phyloP scores from a whole-genome alignment of 495 filamentous ascomycete species.

The Haplographium delicatum region DNA sequence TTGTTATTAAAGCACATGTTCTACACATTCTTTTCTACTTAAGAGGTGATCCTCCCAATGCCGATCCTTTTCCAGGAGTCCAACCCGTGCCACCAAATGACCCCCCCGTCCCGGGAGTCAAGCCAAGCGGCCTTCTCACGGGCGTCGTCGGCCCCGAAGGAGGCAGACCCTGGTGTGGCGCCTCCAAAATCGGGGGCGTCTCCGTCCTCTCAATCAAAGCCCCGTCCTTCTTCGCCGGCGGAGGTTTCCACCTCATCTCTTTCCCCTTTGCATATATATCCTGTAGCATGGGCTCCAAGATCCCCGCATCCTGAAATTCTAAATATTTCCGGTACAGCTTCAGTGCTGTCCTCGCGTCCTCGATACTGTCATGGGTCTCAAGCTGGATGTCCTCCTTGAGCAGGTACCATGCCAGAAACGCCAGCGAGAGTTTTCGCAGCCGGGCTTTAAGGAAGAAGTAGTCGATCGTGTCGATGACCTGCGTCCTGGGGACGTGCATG shows the following conservation, averaged over 20 bases:
- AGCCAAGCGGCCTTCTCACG: slow-evolving; percentile 25
- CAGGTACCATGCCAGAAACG: slow-evolving; percentile 82
- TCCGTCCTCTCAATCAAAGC: slow-evolving; percentile 28
- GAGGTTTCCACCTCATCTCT: slow-evolving; percentile 69
- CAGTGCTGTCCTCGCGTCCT: slow-evolving; percentile 86
- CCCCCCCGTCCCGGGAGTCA: slow-evolving; percentile 21
- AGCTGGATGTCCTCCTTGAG: slow-evolving; percentile 89
- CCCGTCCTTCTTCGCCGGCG: slow-evolving; percentile 33
- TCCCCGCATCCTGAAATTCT: slow-evolving; percentile 80
- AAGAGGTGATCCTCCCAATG: slow-evolving; percentile 12
- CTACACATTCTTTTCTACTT: not conserved
- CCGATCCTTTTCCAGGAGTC: slow-evolving; percentile 25
- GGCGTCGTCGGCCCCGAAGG: slow-evolving; percentile 14
- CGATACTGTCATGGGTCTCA: slow-evolving; percentile 85
- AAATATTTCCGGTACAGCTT: slow-evolving; percentile 85
- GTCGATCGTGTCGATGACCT: slow-evolving; percentile 89
- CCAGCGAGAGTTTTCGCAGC: slow-evolving; percentile 73
- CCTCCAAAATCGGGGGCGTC: slow-evolving; percentile 27
- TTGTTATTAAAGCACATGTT: not conserved
- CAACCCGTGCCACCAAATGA: slow-evolving; percentile 17
- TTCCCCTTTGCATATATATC: slow-evolving; percentile 74
- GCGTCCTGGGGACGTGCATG: slow-evolving; percentile 85
- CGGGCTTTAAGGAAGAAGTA: slow-evolving; percentile 70
- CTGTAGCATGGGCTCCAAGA: slow-evolving; percentile 69
- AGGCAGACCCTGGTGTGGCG: not conserved